These are phyloP conservation scores for Pleomassaria siparia DNA, from an alignment of 2,329 filamentous ascomycete species.

Conservation along the genomic window DNA sequence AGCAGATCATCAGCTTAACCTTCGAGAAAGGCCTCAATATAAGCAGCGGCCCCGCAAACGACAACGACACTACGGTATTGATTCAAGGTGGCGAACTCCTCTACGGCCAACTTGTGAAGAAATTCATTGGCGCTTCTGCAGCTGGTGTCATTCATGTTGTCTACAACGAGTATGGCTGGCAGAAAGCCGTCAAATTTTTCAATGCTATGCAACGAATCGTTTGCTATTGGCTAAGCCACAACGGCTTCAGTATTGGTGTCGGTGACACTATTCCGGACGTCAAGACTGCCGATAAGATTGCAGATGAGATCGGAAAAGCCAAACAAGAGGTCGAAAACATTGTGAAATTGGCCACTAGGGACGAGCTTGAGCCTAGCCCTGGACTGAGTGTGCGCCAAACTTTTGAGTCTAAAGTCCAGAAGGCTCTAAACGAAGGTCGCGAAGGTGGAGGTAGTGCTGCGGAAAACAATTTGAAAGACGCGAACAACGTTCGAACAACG, in stretches of 20 bases:
- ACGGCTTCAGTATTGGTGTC: constrained; percentile 97
- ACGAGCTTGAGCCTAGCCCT: constrained; percentile 86
- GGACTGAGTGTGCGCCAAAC: constrained; percentile 99
- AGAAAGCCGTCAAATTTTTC: constrained; percentile 89
- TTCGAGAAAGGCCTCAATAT: constrained; percentile 85
- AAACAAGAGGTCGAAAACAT: constrained; percentile 79
- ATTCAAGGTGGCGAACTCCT: constrained; percentile 87
- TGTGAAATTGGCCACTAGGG: constrained; percentile 77
- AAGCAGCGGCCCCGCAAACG: constrained; percentile 58
- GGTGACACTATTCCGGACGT: constrained; percentile 95
- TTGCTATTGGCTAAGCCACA: constrained; percentile 95
- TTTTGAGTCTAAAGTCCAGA: constrained; percentile 95
- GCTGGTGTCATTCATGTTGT: constrained; percentile 94
- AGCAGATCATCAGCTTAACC: constrained; percentile 93
- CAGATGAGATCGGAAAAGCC: constrained; percentile 75
- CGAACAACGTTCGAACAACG: constrained; percentile 97
- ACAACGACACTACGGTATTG: constrained; percentile 75
- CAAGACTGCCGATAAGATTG: constrained; percentile 79
- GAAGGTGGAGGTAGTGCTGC: constrained; percentile 93
- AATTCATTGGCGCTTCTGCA: constrained; percentile 84
- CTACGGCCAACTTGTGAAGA: constrained; percentile 90
- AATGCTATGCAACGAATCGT: constrained; percentile 93
- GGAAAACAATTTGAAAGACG: constrained; percentile 87
- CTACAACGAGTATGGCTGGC: constrained; percentile 89
- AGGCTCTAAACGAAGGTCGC: constrained; percentile 91